Evolutionary conservation across 495 filamentous ascomycete species (phyloP).

Genomic region (Xeromyces bisporus): DNA sequence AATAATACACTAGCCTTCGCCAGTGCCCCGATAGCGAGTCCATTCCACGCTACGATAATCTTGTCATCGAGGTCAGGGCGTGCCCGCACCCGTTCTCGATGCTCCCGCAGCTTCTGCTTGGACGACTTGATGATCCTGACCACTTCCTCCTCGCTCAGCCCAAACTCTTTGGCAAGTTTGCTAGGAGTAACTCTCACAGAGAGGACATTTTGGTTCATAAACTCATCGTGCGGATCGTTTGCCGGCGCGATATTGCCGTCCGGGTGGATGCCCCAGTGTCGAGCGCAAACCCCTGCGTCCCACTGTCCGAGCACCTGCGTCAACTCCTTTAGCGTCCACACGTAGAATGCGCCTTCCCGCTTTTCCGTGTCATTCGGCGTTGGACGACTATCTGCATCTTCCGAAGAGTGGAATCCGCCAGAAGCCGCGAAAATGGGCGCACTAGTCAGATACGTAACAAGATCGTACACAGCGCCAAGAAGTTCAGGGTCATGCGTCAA

Average conservation of each 20-base stretch:
- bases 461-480: constrained; percentile 63
- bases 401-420: constrained; percentile 76
- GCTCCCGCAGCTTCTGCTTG: constrained; percentile 49
- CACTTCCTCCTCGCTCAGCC: constrained; percentile 56
- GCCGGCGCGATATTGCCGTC: constrained; percentile 77
- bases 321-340: constrained; percentile 85
- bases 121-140: constrained; percentile 50
- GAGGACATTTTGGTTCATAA: constrained; percentile 60
- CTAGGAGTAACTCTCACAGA: constrained; percentile 41
- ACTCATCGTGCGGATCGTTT: constrained; percentile 83
- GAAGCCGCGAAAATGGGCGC: constrained; percentile 41
- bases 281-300: constrained; percentile 57
- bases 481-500: constrained; percentile 52
- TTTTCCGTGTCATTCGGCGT: constrained; percentile 62
- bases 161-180: constrained; percentile 61
- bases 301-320: constrained; percentile 56
- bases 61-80: constrained; percentile 83
- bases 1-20: constrained; percentile 57
- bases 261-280: constrained; percentile 71
- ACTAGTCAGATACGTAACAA: constrained; percentile 65
- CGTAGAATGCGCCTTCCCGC: constrained; percentile 86
- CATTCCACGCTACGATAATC: constrained; percentile 76
- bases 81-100: constrained; percentile 59
- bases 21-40: constrained; percentile 72
- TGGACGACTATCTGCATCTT: constrained; percentile 82